These are phyloP conservation scores for Populus alba DNA, from an alignment of 345 rosid species.

Conservation along the genomic window DNA sequence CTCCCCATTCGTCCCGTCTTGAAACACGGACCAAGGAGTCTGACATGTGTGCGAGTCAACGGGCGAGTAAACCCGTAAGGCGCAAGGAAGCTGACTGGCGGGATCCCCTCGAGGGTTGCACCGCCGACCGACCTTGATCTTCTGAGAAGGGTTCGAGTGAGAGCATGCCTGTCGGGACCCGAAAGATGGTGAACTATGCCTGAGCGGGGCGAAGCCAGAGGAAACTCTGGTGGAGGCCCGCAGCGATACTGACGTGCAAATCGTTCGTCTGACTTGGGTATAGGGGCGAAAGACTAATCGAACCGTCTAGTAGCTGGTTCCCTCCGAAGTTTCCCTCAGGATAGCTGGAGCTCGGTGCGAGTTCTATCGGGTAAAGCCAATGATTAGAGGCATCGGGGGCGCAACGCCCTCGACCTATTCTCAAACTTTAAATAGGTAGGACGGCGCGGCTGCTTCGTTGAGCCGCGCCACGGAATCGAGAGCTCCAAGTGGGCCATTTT, in stretches of 20 bases:
- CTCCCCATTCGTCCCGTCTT: constrained; percentile 50
- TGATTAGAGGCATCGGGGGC: too few species aligned
- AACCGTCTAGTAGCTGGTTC: constrained; percentile 38
- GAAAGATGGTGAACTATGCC: constrained; percentile 7
- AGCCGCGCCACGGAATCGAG: too few species aligned
- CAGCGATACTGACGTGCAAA: neutral
- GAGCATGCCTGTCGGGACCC: constrained; percentile 2
- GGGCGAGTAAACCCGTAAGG: constrained; percentile 30
- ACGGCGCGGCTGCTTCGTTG: too few species aligned
- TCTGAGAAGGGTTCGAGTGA: constrained; percentile 2
- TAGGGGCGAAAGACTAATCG: constrained; percentile 40
- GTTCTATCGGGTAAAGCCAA: too few species aligned
- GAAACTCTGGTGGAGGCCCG: constrained; percentile 7
- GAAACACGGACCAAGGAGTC: constrained; percentile 64
- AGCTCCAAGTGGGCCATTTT: too few species aligned
- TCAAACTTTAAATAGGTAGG: too few species aligned
- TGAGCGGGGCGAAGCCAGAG: neutral
- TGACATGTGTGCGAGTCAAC: constrained; percentile 49
- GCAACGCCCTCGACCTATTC: too few species aligned
- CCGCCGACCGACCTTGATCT: neutral
- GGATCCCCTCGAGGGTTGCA: neutral
- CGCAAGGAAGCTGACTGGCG: constrained; percentile 4
- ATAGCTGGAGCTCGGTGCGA: constrained; percentile 24
- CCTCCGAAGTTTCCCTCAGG: constrained; percentile 39
- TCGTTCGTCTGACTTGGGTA: neutral